Conservation (phyloP, 1,284 basidiomycete genomes). For the Ceratorhiza oryzae-sativae region DNA sequence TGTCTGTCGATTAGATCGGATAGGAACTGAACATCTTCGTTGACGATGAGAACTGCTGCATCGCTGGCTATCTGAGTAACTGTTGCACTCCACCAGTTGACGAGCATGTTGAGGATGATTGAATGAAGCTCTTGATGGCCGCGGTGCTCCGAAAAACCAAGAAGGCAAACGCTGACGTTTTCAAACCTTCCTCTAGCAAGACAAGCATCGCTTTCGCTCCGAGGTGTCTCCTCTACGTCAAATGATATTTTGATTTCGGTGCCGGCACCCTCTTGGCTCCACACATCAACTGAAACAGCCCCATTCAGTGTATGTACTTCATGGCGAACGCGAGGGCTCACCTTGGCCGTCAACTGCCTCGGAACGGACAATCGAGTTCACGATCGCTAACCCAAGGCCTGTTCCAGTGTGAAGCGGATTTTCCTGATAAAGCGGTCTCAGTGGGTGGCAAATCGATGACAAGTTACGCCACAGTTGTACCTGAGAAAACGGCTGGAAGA, state of each 20-base stretch:
- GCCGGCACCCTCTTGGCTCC: conserved; percentile 87
- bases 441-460: too few species aligned
- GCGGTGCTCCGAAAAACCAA: conserved; percentile 76
- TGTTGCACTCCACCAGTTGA: conserved; percentile 79
- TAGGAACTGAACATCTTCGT: conserved; percentile 76
- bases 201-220: conserved; percentile 58
- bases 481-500: conserved; percentile 97
- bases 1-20: conserved; percentile 63
- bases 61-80: conserved; percentile 55
- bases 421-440: conserved; percentile 52
- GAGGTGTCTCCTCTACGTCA: conserved; percentile 69
- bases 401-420: conserved; percentile 92
- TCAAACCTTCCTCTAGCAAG: conserved; percentile 58
- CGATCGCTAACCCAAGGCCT: conserved; percentile 95
- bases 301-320: not conserved
- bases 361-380: conserved; percentile 89
- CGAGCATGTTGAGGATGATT: conserved; percentile 72
- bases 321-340: not conserved
- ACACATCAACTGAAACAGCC: conserved; percentile 67
- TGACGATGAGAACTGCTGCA: conserved; percentile 84
- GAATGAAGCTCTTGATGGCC: conserved; percentile 73
- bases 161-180: conserved; percentile 68
- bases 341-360: conserved; percentile 83
- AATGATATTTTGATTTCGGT: conserved; percentile 93
- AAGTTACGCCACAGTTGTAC: not conserved